Evolutionary conservation across 108 stramenopile genomes (phyloP).

Genomic region (Skeletonema tropicum): DNA sequence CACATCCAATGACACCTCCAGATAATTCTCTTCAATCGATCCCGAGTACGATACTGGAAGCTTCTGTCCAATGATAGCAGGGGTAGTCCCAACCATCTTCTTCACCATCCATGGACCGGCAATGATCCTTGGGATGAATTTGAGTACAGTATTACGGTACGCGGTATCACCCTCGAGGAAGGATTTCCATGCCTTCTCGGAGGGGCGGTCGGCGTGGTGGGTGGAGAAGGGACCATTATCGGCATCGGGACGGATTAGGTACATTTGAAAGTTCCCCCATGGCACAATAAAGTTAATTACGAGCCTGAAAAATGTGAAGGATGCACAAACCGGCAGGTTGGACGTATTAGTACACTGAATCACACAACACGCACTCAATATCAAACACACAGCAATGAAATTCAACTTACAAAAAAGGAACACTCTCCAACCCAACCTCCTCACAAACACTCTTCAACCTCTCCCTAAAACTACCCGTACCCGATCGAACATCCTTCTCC

Average conservation of each 20-base stretch:
- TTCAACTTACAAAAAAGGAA: constrained; percentile 40
- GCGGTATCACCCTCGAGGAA: constrained; percentile 44
- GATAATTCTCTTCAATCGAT: constrained; percentile 45
- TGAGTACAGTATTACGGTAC: constrained; percentile 42
- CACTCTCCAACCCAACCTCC: constrained; percentile 22
- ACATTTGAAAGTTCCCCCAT: constrained; percentile 57
- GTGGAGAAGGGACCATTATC: constrained; percentile 44
- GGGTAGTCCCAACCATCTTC: constrained; percentile 58
- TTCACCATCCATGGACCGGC: constrained; percentile 58
- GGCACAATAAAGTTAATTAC: constrained; percentile 47
- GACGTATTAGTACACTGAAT: not conserved
- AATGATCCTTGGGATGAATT: constrained; percentile 47
- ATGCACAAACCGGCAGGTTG: no score
- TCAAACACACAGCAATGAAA: not conserved
- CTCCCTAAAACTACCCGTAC: constrained; percentile 30
- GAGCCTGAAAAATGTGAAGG: constrained; percentile 5
- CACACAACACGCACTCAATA: not conserved
- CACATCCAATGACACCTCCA: constrained; percentile 57
- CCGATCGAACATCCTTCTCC: constrained; percentile 1
- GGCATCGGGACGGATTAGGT: constrained; percentile 50
- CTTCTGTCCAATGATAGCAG: constrained; percentile 59
- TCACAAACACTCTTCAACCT: constrained; percentile 37
- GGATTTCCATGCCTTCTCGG: constrained; percentile 45
- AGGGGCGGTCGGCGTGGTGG: constrained; percentile 19
- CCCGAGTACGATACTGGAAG: constrained; percentile 51